Conservation (phyloP, 2,329 filamentous ascomycete genomes). For the Nemania sp. region DNA sequence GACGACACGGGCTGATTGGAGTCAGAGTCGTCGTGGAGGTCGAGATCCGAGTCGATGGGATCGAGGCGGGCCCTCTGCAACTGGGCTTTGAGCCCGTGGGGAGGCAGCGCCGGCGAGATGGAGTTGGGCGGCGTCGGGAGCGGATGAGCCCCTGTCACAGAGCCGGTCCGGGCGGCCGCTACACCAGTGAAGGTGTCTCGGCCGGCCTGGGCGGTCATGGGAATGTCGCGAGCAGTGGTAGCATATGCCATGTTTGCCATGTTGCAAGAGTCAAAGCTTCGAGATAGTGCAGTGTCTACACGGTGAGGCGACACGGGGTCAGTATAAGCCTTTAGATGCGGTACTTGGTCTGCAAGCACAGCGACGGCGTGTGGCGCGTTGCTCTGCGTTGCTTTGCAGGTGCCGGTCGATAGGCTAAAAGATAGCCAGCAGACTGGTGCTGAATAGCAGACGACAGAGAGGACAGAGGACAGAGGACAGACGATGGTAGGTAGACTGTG, state of each 20-base stretch:
- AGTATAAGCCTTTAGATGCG: conserved; percentile 33
- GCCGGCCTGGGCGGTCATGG: conserved; percentile 56
- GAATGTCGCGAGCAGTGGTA: conserved; percentile 70
- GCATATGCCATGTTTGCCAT: conserved; percentile 69
- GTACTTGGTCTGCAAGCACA: too few species aligned
- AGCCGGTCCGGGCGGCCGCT: conserved; percentile 64
- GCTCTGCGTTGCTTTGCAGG: too few species aligned
- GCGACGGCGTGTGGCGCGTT: conserved; percentile 8
- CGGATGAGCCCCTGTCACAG: conserved; percentile 64
- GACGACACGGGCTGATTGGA: conserved; percentile 50
- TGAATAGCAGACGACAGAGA: neutral
- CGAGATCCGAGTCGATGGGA: conserved; percentile 81
- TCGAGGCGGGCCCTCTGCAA: conserved; percentile 63
- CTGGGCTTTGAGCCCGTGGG: conserved; percentile 76
- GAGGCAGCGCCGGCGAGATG: conserved; percentile 84
- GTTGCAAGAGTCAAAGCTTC: conserved; percentile 52
- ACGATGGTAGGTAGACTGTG: neutral
- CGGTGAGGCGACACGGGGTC: conserved; percentile 37
- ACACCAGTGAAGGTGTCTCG: conserved; percentile 75
- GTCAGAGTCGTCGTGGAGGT: conserved; percentile 72
- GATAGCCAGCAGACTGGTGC: neutral
- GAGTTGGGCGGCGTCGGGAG: conserved; percentile 94
- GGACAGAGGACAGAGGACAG: too few species aligned
- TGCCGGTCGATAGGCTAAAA: too few species aligned
- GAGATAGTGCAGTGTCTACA: conserved; percentile 49